Evolutionary conservation across 148 eudicot genomes (phyloP), one percentile per base, ranked within the genome.

Genomic region (Beta vulgaris): DNA sequence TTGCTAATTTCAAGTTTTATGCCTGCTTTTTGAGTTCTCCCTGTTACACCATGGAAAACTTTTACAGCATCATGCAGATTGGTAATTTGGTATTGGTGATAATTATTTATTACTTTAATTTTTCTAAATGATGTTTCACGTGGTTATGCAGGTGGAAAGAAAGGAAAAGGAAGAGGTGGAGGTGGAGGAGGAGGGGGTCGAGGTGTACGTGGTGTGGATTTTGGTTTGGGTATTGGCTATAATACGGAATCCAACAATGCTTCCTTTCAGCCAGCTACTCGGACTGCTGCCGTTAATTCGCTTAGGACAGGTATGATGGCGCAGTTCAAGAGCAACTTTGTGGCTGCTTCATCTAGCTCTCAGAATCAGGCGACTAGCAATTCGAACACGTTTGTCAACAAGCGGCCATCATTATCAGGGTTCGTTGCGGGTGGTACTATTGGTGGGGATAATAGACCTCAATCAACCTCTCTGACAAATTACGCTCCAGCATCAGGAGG

Each of bases 141-240:
- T 37, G 32, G n/a, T 72, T 59, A 26, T 80, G 80, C 85, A 91
- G 98, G 97, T 85, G 98, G 96, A 58, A 94, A 90, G 92, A 91
- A 84, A 81, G 97, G 96, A 54, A 90, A 84, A 85, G 98, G 98
- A 75, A 90, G 96, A 83, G 97, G 91, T 77, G 89, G 89, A 23
- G 77, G 78, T 1, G 76, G 69, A 15, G 82, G 71, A 0, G 80
- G 81, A 9, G 87, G 89, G 49, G 81, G 88, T 69, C 86, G 88
- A 83, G 98, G 98, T 55, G 96, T 94, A 43, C 96, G 98, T 60
- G 98, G 98, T 66, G 98, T 94, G 81, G 97, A 94, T 81, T 94
- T 83, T 80, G 98, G 98, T 55, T 77, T 94, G 88, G 98, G 98
- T 32, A 88, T 94, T 37, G 98, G 98, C 55, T 94, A 94, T 79